phyloP scores from a whole-genome alignment of 2,329 filamentous ascomycete species.

The Calonectria hongkongensis region DNA sequence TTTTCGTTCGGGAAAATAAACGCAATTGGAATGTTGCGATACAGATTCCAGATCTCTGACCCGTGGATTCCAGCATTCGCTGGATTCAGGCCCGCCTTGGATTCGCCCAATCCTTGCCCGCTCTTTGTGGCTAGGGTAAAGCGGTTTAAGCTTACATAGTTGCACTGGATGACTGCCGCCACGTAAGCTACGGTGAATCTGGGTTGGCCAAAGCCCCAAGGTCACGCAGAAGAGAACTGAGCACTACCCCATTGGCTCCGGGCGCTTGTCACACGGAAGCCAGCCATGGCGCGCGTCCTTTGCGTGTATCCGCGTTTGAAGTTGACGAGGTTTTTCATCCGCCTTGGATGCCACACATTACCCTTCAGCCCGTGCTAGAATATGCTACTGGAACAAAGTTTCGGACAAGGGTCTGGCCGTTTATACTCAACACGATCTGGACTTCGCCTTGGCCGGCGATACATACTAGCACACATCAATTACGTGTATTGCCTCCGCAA shows the following conservation, averaged over 20 bases:
- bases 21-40: not conserved
- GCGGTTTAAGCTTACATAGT: slow-evolving; percentile 21
- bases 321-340: slow-evolving; percentile 12
- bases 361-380: not conserved
- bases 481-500: slow-evolving; percentile 12
- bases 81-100: not conserved
- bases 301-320: not conserved
- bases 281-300: slow-evolving; percentile 12
- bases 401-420: not conserved
- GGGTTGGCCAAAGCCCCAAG: not conserved
- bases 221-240: not conserved
- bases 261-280: not conserved
- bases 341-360: not conserved
- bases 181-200: slow-evolving; percentile 23
- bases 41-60: not conserved
- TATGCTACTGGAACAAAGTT: not conserved
- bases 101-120: slow-evolving; percentile 1
- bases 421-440: not conserved
- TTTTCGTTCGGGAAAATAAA: not conserved
- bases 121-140: slow-evolving; percentile 9
- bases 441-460: not conserved
- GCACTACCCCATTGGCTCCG: not conserved
- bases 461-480: not conserved
- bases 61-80: not conserved
- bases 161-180: slow-evolving; percentile 1